A percentile compares a stretch with the other conserved stretches of the same genome.
Evolutionary conservation across 148 eudicot species (phyloP).

Genomic region (Rhododendron henanense): DNA sequence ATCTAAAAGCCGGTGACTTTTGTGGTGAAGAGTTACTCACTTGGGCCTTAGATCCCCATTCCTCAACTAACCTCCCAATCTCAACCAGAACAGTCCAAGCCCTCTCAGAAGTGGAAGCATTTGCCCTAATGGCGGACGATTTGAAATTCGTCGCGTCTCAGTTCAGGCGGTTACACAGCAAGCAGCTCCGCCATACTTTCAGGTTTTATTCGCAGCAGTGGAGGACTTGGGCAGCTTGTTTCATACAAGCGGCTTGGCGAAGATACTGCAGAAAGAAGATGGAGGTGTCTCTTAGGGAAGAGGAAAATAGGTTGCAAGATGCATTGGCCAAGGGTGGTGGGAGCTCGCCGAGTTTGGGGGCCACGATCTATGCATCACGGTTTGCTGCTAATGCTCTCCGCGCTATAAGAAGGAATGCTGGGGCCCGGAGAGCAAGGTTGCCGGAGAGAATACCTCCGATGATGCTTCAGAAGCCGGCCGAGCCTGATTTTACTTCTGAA

Average conservation of each 20-base stretch:
- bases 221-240: constrained; percentile 46
- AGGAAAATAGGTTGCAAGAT: constrained; percentile 67
- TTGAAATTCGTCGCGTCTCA: constrained; percentile 34
- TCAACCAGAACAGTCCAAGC: constrained; percentile 37
- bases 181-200: constrained; percentile 32
- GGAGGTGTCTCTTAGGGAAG: constrained; percentile 50
- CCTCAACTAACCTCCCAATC: constrained; percentile 29
- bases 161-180: constrained; percentile 30
- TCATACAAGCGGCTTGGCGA: constrained; percentile 39
- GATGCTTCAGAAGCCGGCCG: constrained; percentile 81
- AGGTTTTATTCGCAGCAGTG: constrained; percentile 40
- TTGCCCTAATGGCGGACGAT: constrained; percentile 32
- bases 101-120: constrained; percentile 36
- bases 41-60: constrained; percentile 39
- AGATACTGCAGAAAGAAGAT: constrained; percentile 26
- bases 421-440: constrained; percentile 46
- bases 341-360: constrained; percentile 66
- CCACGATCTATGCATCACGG: constrained; percentile 77
- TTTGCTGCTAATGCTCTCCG: constrained; percentile 75
- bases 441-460: constrained; percentile 58
- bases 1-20: constrained; percentile 43
- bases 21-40: constrained; percentile 47
- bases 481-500: constrained; percentile 78
- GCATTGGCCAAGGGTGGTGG: constrained; percentile 55
- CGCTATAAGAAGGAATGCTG: constrained; percentile 35